These are phyloP conservation scores for Naganishia antarctica DNA, from an alignment of 768 basidiomycete genomes.

Conservation along the genomic window DNA sequence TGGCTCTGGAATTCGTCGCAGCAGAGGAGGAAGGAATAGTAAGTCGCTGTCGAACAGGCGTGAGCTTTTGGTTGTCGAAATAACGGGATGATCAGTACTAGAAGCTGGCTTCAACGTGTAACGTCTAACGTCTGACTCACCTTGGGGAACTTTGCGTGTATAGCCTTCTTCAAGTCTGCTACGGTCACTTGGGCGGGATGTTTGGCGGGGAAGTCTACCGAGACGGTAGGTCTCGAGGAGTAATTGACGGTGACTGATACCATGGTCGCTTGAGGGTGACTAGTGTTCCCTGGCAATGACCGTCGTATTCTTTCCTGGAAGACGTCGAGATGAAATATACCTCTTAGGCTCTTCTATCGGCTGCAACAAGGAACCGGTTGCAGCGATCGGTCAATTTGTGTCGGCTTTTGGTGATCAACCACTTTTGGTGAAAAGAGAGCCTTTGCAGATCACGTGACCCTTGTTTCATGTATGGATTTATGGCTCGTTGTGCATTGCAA, in stretches of 20 bases:
- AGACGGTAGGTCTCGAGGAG: conserved; percentile 50
- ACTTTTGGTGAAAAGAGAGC: no score
- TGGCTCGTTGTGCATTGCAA: no score
- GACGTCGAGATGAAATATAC: no score
- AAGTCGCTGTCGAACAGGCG: conserved; percentile 67
- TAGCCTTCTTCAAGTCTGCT: conserved; percentile 63
- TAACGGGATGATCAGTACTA: neutral
- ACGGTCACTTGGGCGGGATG: conserved; percentile 55
- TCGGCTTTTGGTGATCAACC: no score
- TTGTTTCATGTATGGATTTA: no score
- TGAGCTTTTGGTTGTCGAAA: conserved; percentile 55
- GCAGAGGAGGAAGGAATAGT: conserved; percentile 41
- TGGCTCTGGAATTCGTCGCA: conserved; percentile 51
- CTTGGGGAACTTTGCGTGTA: conserved; percentile 59
- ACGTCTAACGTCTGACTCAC: conserved; percentile 49
- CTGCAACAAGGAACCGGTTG: no score
- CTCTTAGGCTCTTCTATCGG: no score
- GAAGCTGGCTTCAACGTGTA: conserved; percentile 46
- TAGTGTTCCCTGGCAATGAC: no score
- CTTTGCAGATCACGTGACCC: no score
- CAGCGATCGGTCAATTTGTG: no score
- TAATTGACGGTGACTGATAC: conserved; percentile 59
- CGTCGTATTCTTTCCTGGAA: no score
- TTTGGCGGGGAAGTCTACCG: conserved; percentile 46
- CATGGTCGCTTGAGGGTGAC: no score